Evolutionary conservation across 2,329 filamentous ascomycete genomes (phyloP).

Genomic region (Fusarium sp.): DNA sequence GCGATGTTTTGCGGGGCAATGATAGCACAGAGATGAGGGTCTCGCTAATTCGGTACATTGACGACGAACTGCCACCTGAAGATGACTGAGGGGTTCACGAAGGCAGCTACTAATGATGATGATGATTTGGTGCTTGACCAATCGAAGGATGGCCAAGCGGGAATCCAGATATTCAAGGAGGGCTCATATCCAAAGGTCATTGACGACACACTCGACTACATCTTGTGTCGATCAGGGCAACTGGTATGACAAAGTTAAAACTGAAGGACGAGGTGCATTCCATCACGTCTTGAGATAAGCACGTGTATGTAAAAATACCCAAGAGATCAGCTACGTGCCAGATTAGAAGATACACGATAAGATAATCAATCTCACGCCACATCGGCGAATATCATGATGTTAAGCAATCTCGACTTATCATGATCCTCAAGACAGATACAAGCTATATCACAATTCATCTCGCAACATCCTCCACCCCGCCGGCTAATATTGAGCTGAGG

Average conservation of each 20-base stretch:
- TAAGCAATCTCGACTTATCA: not conserved
- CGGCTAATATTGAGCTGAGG: slow-evolving; percentile 4
- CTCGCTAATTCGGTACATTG: slow-evolving; percentile 90
- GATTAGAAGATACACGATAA: slow-evolving; percentile 16
- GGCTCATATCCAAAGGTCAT: slow-evolving; percentile 2
- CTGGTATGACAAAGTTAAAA: slow-evolving; percentile 19
- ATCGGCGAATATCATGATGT: slow-evolving; percentile 1
- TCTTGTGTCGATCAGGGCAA: slow-evolving; percentile 7
- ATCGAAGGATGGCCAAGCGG: slow-evolving; percentile 4
- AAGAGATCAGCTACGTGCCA: slow-evolving; percentile 34
- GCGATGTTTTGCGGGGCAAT: slow-evolving; percentile 90
- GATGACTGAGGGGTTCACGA: slow-evolving; percentile 73
- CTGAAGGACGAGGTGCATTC: slow-evolving; percentile 9
- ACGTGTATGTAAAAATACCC: slow-evolving; percentile 18
- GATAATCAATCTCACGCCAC: slow-evolving; percentile 14
- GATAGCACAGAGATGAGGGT: slow-evolving; percentile 98
- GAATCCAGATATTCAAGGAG: slow-evolving; percentile 6
- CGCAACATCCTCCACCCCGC: slow-evolving; percentile 4
- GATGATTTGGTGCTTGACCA: slow-evolving; percentile 13
- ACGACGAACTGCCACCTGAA: slow-evolving; percentile 96
- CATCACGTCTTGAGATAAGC: slow-evolving; percentile 24
- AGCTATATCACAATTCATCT: not conserved
- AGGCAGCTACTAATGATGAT: slow-evolving; percentile 3
- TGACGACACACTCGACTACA: slow-evolving; percentile 9
- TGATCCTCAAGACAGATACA: not conserved